Percentiles rank a stretch among this genome's conserved stretches.
Conservation (phyloP, 345 rosid genomes). For the Lepidium africanum region DNA sequence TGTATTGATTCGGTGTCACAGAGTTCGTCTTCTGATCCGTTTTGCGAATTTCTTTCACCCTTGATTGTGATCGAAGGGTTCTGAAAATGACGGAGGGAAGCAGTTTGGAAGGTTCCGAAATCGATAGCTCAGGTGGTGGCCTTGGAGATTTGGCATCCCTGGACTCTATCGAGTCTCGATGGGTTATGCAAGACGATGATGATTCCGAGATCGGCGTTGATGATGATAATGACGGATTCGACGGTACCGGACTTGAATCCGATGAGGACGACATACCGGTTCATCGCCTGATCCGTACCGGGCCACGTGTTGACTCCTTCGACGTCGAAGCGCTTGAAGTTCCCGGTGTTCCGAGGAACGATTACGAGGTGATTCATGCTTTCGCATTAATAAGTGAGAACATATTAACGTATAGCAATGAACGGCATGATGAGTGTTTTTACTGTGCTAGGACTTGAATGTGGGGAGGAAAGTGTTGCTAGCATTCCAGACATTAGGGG, state of each 20-base stretch:
- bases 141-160: conserved; percentile 43
- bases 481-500: conserved; percentile 90
- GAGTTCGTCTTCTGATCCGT: conserved; percentile 3
- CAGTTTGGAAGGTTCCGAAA: conserved; percentile 33
- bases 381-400: background rate
- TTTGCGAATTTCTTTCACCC: background rate
- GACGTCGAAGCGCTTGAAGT: conserved; percentile 97
- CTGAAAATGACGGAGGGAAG: conserved; percentile 50
- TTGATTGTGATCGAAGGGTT: conserved; percentile 1
- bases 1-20: background rate
- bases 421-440: background rate
- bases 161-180: conserved; percentile 83
- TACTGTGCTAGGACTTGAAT: conserved; percentile 54
- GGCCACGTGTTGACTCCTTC: conserved; percentile 79
- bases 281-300: conserved; percentile 83
- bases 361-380: conserved; percentile 53
- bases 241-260: conserved; percentile 46
- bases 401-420: background rate
- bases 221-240: conserved; percentile 31
- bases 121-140: conserved; percentile 30
- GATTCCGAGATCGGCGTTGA: conserved; percentile 60
- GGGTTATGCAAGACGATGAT: conserved; percentile 91
- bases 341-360: conserved; percentile 67
- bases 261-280: conserved; percentile 71
- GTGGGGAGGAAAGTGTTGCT: conserved; percentile 70